A percentile compares a stretch with the other conserved stretches of the same genome.
Evolutionary conservation across 306 rosid species (phyloP).

Genomic region (Lathyrus aphaca): DNA sequence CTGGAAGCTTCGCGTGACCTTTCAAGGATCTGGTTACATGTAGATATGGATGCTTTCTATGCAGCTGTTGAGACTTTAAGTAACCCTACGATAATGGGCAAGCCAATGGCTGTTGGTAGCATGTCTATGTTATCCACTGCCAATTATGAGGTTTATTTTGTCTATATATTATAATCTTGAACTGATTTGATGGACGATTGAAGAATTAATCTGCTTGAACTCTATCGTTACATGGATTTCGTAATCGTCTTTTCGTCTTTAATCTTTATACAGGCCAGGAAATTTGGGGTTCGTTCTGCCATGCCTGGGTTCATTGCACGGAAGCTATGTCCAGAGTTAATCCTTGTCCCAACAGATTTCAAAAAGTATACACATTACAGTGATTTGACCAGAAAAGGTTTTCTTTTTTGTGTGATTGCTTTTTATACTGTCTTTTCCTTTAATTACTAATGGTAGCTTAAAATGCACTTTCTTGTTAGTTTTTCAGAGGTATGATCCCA

Average conservation of each 20-base stretch:
- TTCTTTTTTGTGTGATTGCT: slow-evolving; percentile 31
- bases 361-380: slow-evolving; percentile 76
- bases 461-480: slow-evolving; percentile 51
- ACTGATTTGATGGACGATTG: slow-evolving; percentile 1
- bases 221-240: slow-evolving; percentile 7
- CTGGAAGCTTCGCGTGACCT: slow-evolving; percentile 79
- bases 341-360: slow-evolving; percentile 82
- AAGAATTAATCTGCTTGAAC: slow-evolving; percentile 2
- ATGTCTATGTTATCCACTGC: slow-evolving; percentile 95
- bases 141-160: slow-evolving; percentile 80
- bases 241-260: slow-evolving; percentile 16
- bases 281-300: slow-evolving; percentile 93
- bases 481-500: slow-evolving; percentile 77
- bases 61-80: slow-evolving; percentile 95
- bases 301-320: slow-evolving; percentile 98
- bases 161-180: slow-evolving; percentile 5
- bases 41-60: slow-evolving; percentile 99
- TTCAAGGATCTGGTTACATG: slow-evolving; percentile 89
- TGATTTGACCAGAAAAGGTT: slow-evolving; percentile 81
- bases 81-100: slow-evolving; percentile 67
- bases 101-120: slow-evolving; percentile 90
- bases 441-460: slow-evolving; percentile 28
- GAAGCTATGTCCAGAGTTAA: slow-evolving; percentile 80
- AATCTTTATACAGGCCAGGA: slow-evolving; percentile 75
- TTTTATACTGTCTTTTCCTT: slow-evolving; percentile 26